Conservation (phyloP, 768 basidiomycete genomes). For the Ramaria rubella region DNA sequence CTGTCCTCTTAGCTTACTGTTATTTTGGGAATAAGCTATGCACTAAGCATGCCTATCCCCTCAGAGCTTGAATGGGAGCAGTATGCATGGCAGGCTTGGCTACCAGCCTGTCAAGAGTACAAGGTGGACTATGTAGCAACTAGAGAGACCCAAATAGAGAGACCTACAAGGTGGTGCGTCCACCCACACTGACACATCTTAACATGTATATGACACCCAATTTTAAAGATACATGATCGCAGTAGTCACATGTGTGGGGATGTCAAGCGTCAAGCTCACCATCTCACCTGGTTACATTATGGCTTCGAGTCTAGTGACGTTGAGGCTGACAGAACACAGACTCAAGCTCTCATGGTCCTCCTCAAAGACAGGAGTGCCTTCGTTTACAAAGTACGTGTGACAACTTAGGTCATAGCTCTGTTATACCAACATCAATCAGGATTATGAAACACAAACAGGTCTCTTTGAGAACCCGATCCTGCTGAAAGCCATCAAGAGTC, state of each 20-base stretch:
- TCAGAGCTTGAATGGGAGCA: neutral
- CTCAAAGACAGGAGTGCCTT: neutral
- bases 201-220: neutral
- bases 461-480: neutral
- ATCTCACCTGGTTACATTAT: neutral
- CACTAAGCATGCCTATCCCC: neutral
- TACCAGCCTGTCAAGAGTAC: neutral
- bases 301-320: neutral
- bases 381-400: neutral
- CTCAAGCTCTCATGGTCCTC: neutral
- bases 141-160: no score
- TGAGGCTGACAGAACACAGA: neutral
- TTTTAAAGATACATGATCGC: neutral
- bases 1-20: neutral
- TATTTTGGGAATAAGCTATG: neutral
- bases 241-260: neutral
- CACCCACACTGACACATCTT: neutral
- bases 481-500: no score
- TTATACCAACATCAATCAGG: neutral
- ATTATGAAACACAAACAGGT: neutral
- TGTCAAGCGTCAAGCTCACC: neutral
- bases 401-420: neutral
- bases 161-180: neutral
- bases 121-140: neutral
- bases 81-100: neutral